Evolutionary conservation across 495 filamentous ascomycete species (phyloP).

Genomic region (Aspergillus kassunensis): DNA sequence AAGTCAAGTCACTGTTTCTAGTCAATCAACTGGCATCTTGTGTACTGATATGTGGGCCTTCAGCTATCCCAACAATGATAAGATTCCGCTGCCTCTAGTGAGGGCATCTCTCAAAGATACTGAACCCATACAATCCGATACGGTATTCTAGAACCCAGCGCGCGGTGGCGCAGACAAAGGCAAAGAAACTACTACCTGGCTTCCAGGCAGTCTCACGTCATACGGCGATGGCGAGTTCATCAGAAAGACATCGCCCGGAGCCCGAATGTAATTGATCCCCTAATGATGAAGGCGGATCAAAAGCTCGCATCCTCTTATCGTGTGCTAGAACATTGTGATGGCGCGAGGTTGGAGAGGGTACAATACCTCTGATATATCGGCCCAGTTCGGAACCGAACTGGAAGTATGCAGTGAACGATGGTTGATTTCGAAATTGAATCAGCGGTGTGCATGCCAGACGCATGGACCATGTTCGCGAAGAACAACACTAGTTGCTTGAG

Average conservation of each 20-base stretch:
- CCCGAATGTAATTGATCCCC: no score
- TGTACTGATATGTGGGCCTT: slow-evolving; percentile 22
- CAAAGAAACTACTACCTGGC: slow-evolving; percentile 33
- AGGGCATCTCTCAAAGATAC: background rate
- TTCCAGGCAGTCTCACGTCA: slow-evolving; percentile 1
- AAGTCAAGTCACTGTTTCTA: slow-evolving; percentile 27
- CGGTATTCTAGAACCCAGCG: slow-evolving; percentile 33
- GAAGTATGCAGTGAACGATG: background rate
- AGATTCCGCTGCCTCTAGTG: no score
- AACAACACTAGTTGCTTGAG: background rate
- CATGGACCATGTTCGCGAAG: slow-evolving; percentile 4
- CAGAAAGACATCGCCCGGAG: background rate
- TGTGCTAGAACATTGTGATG: no score
- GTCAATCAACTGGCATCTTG: slow-evolving; percentile 29
- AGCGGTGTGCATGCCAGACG: background rate
- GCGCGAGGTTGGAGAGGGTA: no score
- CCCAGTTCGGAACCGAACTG: background rate
- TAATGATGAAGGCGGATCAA: no score
- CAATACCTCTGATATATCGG: background rate
- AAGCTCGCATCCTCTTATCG: no score
- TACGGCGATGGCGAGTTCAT: slow-evolving; percentile 10
- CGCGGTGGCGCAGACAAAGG: slow-evolving; percentile 27
- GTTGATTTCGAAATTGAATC: background rate
- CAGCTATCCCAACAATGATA: slow-evolving; percentile 11
- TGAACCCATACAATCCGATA: slow-evolving; percentile 26